Percentiles rank a stretch among this genome's conserved stretches.
These are phyloP conservation scores for Trametopsis cervina DNA, from an alignment of 768 basidiomycete species.

Conservation along the genomic window DNA sequence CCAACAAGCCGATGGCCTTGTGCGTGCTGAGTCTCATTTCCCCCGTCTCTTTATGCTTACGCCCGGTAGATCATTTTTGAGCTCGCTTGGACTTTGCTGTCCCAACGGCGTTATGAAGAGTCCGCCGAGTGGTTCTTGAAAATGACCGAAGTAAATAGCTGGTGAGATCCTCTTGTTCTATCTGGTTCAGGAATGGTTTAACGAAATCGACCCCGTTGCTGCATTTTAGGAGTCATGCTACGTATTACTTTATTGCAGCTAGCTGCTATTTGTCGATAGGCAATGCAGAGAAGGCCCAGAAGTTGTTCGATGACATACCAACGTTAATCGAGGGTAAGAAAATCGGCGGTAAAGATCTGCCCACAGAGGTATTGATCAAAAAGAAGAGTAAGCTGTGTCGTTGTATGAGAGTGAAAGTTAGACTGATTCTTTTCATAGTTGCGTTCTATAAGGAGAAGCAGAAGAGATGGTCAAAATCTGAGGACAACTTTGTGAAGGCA, in stretches of 20 bases:
- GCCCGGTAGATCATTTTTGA: conserved; percentile 58
- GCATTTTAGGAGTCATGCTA: conserved; percentile 59
- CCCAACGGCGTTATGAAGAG: conserved; percentile 57
- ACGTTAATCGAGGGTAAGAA: conserved; percentile 51
- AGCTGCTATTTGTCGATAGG: conserved; percentile 60
- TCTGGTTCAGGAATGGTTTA: too few relatives aligned
- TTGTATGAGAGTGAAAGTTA: background rate
- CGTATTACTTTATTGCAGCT: conserved; percentile 74
- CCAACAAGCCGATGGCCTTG: conserved; percentile 66
- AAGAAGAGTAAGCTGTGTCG: conserved; percentile 52
- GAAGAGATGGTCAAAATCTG: conserved; percentile 42
- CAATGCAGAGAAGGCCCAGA: conserved; percentile 51
- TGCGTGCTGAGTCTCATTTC: conserved; percentile 22
- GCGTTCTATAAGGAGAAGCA: conserved; percentile 72
- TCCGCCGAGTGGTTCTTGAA: conserved; percentile 59
- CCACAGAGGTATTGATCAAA: conserved; percentile 72
- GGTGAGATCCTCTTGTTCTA: conserved; percentile 36
- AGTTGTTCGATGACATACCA: conserved; percentile 56
- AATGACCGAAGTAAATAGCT: conserved; percentile 62
- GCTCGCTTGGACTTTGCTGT: conserved; percentile 68
- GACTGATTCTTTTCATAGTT: conserved; percentile 34
- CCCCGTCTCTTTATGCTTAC: background rate
- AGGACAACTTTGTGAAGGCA: conserved; percentile 41
- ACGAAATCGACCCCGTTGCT: too few relatives aligned
- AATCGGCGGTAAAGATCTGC: conserved; percentile 59